Evolutionary conservation across 306 rosid genomes (phyloP), one percentile per base, ranked within the genome.

Genomic region (Medicago ruthenica): DNA sequence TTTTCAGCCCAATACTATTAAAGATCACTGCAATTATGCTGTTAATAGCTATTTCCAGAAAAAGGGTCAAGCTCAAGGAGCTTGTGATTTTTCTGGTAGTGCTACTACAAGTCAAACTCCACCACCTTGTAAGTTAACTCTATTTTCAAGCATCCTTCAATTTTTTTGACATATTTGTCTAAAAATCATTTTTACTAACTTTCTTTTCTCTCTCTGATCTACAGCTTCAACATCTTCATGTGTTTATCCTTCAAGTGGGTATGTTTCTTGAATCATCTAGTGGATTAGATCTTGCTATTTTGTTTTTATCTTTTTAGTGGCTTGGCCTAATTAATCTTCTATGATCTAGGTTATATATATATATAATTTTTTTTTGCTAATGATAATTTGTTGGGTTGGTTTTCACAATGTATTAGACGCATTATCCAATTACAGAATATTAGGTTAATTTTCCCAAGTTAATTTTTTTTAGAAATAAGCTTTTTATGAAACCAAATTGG

Each of bases 21-120:
- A 96, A 41, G 97, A 88, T 80, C 99, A 96, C 72, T 96, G 99
- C 79, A 89, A 24, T 60, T 96, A 85, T 78, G 99, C 99, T 31
- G 98, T 86, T 3, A 96, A 92, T 39, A 96, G 99, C 88, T 92
- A 96, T 76, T 96, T 83, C 74, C 99, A 96, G 78, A 89, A 3
- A 78, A 96, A 84, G 82, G 88, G 89, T 72, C 89, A 88, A 64
- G 67, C 51, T 66, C 82, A 55, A n/a, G 89, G 91, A 67, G 90
- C 83, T 77, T 96, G 99, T 84, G 97, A 96, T 87, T 96, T 96
- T 67, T 5, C 89, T 9, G 92, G 97, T 67, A 14, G 80, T 61
- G 99, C 98, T 66, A 17, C 48, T 3, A 11, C 76, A 8, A 80
- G 78, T 57, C 77, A 15, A 63, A 85, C 84, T 79, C 79, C 97